Evolutionary conservation across 139 green algal species (phyloP).

Genomic region (Helicosporidium sp.): DNA sequence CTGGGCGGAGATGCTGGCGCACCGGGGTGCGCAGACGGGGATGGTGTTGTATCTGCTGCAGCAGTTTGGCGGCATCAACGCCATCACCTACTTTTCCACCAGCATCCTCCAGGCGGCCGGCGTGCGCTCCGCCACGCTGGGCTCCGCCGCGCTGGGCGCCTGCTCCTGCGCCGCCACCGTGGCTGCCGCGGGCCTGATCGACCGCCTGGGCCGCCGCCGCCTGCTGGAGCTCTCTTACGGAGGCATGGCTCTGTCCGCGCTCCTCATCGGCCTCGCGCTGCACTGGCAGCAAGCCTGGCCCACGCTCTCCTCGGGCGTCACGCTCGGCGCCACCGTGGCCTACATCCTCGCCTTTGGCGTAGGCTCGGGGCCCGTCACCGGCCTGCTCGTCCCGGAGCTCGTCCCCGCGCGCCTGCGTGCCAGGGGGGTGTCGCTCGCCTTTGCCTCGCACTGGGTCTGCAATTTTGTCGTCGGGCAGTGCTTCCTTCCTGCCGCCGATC

Average conservation of each 20-base stretch:
- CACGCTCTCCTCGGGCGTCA: constrained; percentile 45
- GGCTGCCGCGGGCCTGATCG: constrained; percentile 56
- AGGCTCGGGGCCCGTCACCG: constrained; percentile 73
- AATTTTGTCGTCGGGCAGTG: constrained; percentile 70
- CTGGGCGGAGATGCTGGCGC: constrained; percentile 27
- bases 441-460: constrained; percentile 55
- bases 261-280: no score
- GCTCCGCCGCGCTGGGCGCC: constrained; percentile 63
- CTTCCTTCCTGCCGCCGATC: constrained; percentile 42
- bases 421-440: constrained; percentile 28
- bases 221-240: constrained; percentile 32
- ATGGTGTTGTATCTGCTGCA: constrained; percentile 73
- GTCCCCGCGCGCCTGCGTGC: constrained; percentile 50
- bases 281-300: constrained; percentile 47
- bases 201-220: constrained; percentile 50
- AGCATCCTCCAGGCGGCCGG: constrained; percentile 79
- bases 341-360: constrained; percentile 83
- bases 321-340: constrained; percentile 53
- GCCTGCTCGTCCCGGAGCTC: constrained; percentile 78
- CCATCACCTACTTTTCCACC: constrained; percentile 82
- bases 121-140: constrained; percentile 60
- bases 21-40: constrained; percentile 27
- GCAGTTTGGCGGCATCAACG: constrained; percentile 91
- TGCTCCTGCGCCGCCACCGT: constrained; percentile 76
- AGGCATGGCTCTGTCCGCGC: constrained; percentile 54